These are phyloP conservation scores for Naegleria fowleri DNA, from an alignment of 208 protist genomes.

Conservation along the genomic window DNA sequence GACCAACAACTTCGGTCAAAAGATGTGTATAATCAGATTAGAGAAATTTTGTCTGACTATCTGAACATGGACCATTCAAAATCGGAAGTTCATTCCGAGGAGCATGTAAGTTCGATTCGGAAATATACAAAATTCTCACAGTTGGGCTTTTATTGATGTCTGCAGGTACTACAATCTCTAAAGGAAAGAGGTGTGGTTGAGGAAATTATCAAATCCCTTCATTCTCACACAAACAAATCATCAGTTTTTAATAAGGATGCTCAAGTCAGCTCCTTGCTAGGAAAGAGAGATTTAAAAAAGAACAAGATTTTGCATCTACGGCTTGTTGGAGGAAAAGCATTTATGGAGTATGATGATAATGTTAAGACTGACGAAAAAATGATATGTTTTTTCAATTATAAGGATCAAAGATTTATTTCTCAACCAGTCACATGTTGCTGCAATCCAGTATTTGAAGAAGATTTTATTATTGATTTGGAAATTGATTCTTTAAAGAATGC, in stretches of 20 bases:
- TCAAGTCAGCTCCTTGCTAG: background rate
- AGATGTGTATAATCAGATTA: conserved; percentile 73
- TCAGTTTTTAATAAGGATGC: background rate
- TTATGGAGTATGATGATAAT: conserved; percentile 74
- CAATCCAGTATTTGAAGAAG: conserved; percentile 70
- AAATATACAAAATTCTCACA: conserved; percentile 22
- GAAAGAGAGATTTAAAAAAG: conserved; percentile 43
- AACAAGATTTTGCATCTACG: conserved; percentile 62
- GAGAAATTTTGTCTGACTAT: conserved; percentile 75
- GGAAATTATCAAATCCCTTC: conserved; percentile 48
- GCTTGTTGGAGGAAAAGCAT: conserved; percentile 68
- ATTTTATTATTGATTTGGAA: conserved; percentile 78
- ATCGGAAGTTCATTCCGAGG: background rate
- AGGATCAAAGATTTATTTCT: conserved; percentile 66
- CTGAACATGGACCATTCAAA: conserved; percentile 50
- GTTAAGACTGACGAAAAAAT: conserved; percentile 46
- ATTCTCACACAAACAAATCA: background rate
- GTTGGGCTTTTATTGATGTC: background rate
- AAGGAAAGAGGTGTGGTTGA: conserved; percentile 71
- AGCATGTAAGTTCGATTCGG: conserved; percentile 44
- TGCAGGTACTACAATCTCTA: conserved; percentile 69
- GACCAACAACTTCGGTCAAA: conserved; percentile 66
- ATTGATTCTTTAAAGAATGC: conserved; percentile 35
- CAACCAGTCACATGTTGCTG: conserved; percentile 43
- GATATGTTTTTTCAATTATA: conserved; percentile 70